These are phyloP conservation scores for Fusarium buxicola DNA, from an alignment of 2,329 filamentous ascomycete species.

Conservation along the genomic window DNA sequence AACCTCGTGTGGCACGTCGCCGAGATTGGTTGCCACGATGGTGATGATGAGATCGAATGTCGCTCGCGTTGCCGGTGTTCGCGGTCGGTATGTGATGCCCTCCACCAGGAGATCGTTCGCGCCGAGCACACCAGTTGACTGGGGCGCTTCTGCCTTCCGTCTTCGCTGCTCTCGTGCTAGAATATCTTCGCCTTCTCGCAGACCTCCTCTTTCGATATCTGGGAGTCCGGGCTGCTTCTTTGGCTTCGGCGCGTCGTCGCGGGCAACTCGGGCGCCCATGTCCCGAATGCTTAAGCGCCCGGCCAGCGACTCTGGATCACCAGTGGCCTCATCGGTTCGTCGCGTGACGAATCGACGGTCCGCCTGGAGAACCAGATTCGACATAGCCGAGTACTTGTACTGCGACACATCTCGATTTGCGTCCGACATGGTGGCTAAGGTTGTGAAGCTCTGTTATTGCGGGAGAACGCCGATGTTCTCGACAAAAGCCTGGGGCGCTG, in stretches of 20 bases:
- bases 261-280: slow-evolving; percentile 88
- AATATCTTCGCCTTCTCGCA: slow-evolving; percentile 86
- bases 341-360: slow-evolving; percentile 95
- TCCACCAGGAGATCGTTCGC: slow-evolving; percentile 89
- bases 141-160: slow-evolving; percentile 78
- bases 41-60: slow-evolving; percentile 96
- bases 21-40: slow-evolving; percentile 86
- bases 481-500: slow-evolving; percentile 53
- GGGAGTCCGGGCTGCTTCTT: slow-evolving; percentile 78
- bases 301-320: slow-evolving; percentile 96
- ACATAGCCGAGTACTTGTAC: slow-evolving; percentile 99
- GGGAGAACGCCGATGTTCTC: slow-evolving; percentile 52
- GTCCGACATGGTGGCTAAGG: slow-evolving; percentile 73
- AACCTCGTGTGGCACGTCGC: slow-evolving; percentile 92
- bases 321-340: slow-evolving; percentile 92
- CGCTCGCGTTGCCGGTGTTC: slow-evolving; percentile 89
- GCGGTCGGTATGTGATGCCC: slow-evolving; percentile 89
- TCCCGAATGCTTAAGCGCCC: slow-evolving; percentile 93
- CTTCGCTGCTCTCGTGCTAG: slow-evolving; percentile 87
- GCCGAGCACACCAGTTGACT: slow-evolving; percentile 81
- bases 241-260: slow-evolving; percentile 82
- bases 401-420: slow-evolving; percentile 87
- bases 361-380: slow-evolving; percentile 99
- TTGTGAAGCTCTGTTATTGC: slow-evolving; percentile 44
- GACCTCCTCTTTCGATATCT: slow-evolving; percentile 78